Evolutionary conservation across 2,329 filamentous ascomycete species (phyloP), one percentile per base, ranked within the genome.

Genomic region (Verticillium nonalfalfae): DNA sequence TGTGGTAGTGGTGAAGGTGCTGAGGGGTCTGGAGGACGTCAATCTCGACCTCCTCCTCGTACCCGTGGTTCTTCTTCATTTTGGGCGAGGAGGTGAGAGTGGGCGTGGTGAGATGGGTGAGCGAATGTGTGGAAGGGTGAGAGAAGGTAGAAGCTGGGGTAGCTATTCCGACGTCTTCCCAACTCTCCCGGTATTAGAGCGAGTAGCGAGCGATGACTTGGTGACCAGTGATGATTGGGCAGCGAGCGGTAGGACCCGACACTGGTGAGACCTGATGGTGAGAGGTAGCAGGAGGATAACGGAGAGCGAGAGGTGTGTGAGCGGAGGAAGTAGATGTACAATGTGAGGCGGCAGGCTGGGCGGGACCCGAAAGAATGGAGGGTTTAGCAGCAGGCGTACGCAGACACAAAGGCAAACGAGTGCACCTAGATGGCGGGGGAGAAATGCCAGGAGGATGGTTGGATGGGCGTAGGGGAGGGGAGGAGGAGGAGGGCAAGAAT

Each of bases 31-130:
- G 71, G 26, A 68, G 67, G 56, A 66, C 66, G 54, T 75, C 73
- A 55, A 75, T 73, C 56, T 75, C 73, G 60, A 73, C 66, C 71
- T 73, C 73, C 62, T 74, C 73, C 55, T 70, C 68, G 64, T 73
- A 71, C 31, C 66, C 66, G 62, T 69, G 67, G 56, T 68, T 69
- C 62, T 71, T 73, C 71, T 72, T 73, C 35, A 60, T 65, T 57
- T 52, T 18, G 35, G 13, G 54, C 33, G 54, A 33, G 26, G 11
- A 15, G 26, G 33, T 15, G 13, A 14, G 10, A 34, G 26, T 9
- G 26, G 34, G 26, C 26, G 26, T 26, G 31, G 26, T 18, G 33
- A 56, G 31, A 18, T 45, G n/a, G 26, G 7, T 10, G 45, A 26
- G 21, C n/a, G 45, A 50, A 18, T 18, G 18, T 36, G 45, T 18